These are phyloP conservation scores for Pyracantha coccinea DNA, from an alignment of 331 rosid species.

Conservation along the genomic window DNA sequence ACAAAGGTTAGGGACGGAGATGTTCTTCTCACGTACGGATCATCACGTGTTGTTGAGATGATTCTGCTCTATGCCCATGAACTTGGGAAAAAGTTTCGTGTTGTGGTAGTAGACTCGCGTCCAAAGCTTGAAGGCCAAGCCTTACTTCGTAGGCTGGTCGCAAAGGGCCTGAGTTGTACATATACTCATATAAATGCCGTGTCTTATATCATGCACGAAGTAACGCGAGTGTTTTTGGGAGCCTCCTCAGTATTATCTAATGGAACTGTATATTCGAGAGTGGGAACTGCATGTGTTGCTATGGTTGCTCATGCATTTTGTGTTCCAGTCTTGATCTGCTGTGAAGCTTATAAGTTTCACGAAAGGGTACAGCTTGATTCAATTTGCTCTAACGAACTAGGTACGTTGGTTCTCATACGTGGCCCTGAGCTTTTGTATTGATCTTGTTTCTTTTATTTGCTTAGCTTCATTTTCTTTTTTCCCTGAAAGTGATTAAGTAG, in stretches of 20 bases:
- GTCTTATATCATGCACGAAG: conserved; percentile 76
- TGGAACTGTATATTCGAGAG: conserved; percentile 85
- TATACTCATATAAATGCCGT: conserved; percentile 74
- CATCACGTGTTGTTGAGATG: conserved; percentile 71
- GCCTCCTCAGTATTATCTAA: conserved; percentile 65
- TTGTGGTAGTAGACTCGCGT: conserved; percentile 72
- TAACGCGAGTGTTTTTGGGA: conserved; percentile 65
- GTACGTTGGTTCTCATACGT: conserved; percentile 26
- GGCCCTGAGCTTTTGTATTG: not conserved
- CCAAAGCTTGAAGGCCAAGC: conserved; percentile 77
- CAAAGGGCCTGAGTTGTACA: conserved; percentile 62
- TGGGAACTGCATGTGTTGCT: conserved; percentile 81
- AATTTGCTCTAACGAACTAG: conserved; percentile 75
- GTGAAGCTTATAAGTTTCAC: conserved; percentile 84
- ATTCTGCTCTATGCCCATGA: conserved; percentile 54
- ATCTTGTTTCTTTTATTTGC: not conserved
- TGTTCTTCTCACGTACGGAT: conserved; percentile 69
- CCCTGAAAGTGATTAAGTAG: not conserved
- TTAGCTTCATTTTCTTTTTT: not conserved
- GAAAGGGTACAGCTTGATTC: conserved; percentile 94
- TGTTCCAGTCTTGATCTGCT: conserved; percentile 80
- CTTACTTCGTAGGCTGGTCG: conserved; percentile 55
- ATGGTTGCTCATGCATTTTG: conserved; percentile 78
- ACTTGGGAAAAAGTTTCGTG: conserved; percentile 63
- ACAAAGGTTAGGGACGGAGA: conserved; percentile 74